phyloP scores from a whole-genome alignment of 2,329 filamentous ascomycete genomes.

The Colletotrichum theobromicola region DNA sequence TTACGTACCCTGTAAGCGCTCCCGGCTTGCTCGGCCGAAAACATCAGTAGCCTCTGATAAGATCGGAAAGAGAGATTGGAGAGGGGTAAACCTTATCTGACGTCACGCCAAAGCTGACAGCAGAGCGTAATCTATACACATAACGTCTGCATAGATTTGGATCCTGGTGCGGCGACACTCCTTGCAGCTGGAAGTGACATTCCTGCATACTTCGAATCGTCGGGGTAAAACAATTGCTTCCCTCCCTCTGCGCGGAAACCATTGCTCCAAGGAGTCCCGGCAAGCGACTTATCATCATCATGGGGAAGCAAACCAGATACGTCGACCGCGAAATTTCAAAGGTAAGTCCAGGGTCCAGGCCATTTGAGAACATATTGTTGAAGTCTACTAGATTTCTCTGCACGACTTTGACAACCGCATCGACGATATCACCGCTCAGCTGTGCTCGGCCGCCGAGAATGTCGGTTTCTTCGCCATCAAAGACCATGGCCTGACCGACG shows the following conservation, averaged over 20 bases:
- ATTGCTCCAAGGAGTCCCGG: background rate
- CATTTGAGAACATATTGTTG: background rate
- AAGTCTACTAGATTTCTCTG: background rate
- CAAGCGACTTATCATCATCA: background rate
- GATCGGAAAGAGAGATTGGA: background rate
- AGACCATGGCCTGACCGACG: background rate
- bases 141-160: background rate
- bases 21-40: background rate
- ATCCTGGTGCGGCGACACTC: too few species aligned
- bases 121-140: background rate
- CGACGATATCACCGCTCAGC: background rate
- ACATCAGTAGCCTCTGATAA: background rate
- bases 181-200: background rate
- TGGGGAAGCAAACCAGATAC: background rate
- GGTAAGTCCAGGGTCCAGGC: background rate
- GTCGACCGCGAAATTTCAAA: background rate
- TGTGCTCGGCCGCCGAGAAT: background rate
- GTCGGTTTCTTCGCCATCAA: background rate
- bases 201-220: background rate
- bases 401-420: background rate
- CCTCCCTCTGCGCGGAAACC: accelerated
- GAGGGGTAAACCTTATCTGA: background rate
- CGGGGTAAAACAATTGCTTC: background rate
- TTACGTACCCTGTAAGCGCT: background rate
- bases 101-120: background rate